Percentiles rank a stretch among this genome's conserved stretches.
These are phyloP conservation scores for Zalerion maritima DNA, from an alignment of 495 filamentous ascomycete species.

Conservation along the genomic window DNA sequence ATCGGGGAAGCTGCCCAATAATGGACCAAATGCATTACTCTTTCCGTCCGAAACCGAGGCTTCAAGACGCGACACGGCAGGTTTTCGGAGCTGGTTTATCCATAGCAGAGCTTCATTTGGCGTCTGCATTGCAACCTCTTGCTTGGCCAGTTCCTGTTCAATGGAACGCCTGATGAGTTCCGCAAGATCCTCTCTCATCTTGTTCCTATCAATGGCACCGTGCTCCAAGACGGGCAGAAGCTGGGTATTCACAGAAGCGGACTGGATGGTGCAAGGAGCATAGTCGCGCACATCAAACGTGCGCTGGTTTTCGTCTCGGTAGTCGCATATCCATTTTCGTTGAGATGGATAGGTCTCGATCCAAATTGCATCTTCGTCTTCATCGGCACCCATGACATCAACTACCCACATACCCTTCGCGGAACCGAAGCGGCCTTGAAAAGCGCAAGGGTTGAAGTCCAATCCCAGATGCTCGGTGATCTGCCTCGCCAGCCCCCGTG, in stretches of 20 bases:
- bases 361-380: conserved; percentile 38
- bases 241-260: conserved; percentile 60
- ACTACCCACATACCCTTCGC: conserved; percentile 89
- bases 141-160: conserved; percentile 40
- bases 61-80: conserved; percentile 12
- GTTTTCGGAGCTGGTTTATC: conserved; percentile 27
- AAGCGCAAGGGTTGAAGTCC: conserved; percentile 47
- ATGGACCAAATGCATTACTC: conserved; percentile 19
- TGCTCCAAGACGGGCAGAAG: conserved; percentile 64
- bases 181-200: conserved; percentile 41
- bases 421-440: conserved; percentile 70
- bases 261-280: conserved; percentile 44
- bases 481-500: conserved; percentile 41
- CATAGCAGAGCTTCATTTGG: conserved; percentile 39
- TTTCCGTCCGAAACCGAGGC: conserved; percentile 17
- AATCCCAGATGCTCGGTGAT: conserved; percentile 47
- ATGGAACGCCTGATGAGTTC: conserved; percentile 44
- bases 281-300: conserved; percentile 63
- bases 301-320: conserved; percentile 27
- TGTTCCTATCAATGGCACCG: conserved; percentile 34
- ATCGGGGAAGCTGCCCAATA: conserved; percentile 39
- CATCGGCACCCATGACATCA: conserved; percentile 32
- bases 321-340: conserved; percentile 57
- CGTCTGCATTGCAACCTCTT: conserved; percentile 41
- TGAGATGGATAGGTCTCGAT: conserved; percentile 72